A percentile compares a stretch with the other conserved stretches of the same genome.
Conservation (phyloP, 345 rosid species). For the Salix udensis region DNA sequence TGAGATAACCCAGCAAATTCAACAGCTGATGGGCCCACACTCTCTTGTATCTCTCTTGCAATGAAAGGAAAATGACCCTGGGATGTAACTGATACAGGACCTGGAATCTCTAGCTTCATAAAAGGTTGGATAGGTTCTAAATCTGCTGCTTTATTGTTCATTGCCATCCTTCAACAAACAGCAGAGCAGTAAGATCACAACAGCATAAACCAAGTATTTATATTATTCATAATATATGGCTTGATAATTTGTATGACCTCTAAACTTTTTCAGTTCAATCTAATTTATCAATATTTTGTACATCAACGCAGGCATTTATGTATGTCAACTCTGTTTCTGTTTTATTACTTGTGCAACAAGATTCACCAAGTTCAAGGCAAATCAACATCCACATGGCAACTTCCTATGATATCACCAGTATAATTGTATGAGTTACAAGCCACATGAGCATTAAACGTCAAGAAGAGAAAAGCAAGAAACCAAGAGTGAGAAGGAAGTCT, state of each 20-base stretch:
- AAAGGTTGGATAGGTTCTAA: not conserved
- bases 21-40: not conserved
- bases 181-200: not conserved
- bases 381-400: not conserved
- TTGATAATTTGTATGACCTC: not conserved
- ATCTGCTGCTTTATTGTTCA: not conserved
- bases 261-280: not conserved
- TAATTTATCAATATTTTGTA: not conserved
- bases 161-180: constrained; percentile 10
- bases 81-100: constrained; percentile 1
- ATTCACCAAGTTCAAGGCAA: not conserved
- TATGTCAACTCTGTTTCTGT: not conserved
- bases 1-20: not conserved
- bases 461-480: not conserved
- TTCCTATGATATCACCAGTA: not conserved
- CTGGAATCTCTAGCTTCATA: not conserved
- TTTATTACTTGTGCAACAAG: not conserved
- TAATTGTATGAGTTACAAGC: not conserved
- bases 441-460: not conserved
- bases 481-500: not conserved
- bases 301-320: not conserved
- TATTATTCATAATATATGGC: not conserved
- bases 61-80: not conserved
- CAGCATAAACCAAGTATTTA: not conserved
- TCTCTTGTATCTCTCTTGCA: not conserved